Conservation (phyloP, 257 asterid species). For the Paraleonurus japonicus region DNA sequence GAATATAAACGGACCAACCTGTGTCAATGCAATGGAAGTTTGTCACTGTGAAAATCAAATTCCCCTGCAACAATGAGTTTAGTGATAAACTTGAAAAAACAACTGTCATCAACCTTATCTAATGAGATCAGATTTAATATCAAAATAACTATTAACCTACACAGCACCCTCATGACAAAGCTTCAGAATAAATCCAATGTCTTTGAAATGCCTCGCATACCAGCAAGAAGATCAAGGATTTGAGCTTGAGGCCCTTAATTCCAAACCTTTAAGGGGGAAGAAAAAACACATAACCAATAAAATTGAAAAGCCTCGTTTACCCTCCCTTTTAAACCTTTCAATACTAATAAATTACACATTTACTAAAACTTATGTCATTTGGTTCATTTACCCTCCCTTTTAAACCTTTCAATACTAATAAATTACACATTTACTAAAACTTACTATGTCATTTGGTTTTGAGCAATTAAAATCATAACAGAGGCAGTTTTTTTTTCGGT, state of each 20-base stretch:
- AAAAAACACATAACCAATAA: neutral
- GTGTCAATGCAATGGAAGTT: conserved; percentile 1
- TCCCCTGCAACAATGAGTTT: conserved; percentile 15
- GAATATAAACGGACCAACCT: too few relatives aligned
- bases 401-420: too few relatives aligned
- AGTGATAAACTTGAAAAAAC: conserved; percentile 4
- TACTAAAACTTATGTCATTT: too few relatives aligned
- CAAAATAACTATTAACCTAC: neutral
- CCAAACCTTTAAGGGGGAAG: neutral
- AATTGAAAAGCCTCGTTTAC: too few relatives aligned
- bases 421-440: too few relatives aligned
- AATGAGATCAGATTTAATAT: neutral
- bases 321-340: too few relatives aligned
- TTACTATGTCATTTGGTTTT: too few relatives aligned
- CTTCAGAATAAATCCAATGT: neutral
- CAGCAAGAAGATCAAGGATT: conserved; percentile 19
- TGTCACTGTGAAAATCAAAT: neutral
- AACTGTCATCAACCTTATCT: conserved; percentile 18
- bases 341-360: too few relatives aligned
- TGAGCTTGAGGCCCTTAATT: conserved; percentile 19
- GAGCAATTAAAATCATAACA: too few relatives aligned
- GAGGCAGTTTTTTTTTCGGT: too few relatives aligned
- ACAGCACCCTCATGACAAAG: conserved; percentile 3
- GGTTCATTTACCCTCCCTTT: too few relatives aligned
- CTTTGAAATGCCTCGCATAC: conserved; percentile 5